phyloP scores from a whole-genome alignment of 306 rosid species.

The Coriaria nepalensis region DNA sequence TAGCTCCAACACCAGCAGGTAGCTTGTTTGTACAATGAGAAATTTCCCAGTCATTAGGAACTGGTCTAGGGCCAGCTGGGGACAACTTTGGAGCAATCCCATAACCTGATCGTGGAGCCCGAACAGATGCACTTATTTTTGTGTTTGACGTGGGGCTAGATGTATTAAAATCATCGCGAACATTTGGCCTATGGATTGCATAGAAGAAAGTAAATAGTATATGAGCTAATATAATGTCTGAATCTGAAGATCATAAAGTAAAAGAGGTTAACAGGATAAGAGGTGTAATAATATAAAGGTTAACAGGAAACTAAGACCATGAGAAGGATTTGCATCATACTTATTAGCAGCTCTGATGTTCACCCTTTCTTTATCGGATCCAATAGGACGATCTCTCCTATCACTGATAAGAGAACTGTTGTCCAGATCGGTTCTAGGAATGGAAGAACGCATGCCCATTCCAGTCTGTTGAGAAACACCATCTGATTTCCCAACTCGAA shows the following conservation, averaged over 20 bases:
- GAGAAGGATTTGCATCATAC: constrained; percentile 32
- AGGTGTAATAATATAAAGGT: constrained; percentile 10
- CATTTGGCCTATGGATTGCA: constrained; percentile 44
- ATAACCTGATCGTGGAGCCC: constrained; percentile 86
- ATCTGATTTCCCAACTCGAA: constrained; percentile 70
- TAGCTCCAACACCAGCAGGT: constrained; percentile 58
- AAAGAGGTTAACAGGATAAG: constrained; percentile 6
- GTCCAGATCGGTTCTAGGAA: constrained; percentile 69
- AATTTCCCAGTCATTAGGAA: constrained; percentile 82
- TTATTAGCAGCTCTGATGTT: constrained; percentile 71
- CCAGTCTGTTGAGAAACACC: constrained; percentile 61
- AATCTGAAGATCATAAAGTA: constrained; percentile 3
- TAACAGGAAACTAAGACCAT: constrained; percentile 4
- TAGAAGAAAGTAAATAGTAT: constrained; percentile 10
- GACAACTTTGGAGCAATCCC: constrained; percentile 76
- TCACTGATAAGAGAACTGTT: constrained; percentile 50
- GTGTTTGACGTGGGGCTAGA: constrained; percentile 67
- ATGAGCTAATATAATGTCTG: not conserved
- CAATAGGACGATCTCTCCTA: constrained; percentile 66
- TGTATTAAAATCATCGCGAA: constrained; percentile 73
- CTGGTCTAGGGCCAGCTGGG: constrained; percentile 61
- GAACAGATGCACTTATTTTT: constrained; percentile 60
- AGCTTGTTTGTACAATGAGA: constrained; percentile 70
- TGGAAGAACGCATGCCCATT: constrained; percentile 66
- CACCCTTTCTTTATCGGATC: constrained; percentile 73